These are phyloP conservation scores for Aureobasidium uvarum DNA, from an alignment of 2,329 filamentous ascomycete genomes.

Conservation along the genomic window DNA sequence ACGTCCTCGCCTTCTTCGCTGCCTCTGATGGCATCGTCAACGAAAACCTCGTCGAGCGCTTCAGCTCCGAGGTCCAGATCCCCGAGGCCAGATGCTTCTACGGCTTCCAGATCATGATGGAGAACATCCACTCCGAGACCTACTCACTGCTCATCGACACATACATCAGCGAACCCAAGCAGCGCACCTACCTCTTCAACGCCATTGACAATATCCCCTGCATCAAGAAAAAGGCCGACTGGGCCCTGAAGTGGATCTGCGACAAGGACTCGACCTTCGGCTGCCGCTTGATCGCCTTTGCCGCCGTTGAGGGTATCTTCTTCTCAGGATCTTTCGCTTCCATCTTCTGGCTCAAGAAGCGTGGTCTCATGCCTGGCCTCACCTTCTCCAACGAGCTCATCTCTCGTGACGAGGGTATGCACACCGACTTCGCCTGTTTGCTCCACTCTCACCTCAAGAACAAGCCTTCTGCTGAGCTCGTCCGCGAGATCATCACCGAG, in stretches of 20 bases:
- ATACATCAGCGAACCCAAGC: constrained; percentile 96
- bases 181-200: constrained; percentile 94
- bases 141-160: constrained; percentile 99
- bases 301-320: constrained; percentile 98
- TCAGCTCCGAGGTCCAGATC: constrained; percentile 94
- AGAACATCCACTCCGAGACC: constrained; percentile 99
- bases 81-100: constrained; percentile 99
- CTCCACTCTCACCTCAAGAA: constrained; percentile 96
- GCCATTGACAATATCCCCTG: constrained; percentile 98
- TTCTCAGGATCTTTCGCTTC: constrained; percentile 98
- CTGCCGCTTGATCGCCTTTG: constrained; percentile 92
- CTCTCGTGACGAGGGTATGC: constrained; percentile 97
- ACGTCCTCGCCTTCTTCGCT: constrained; percentile 98
- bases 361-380: constrained; percentile 95
- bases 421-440: constrained; percentile 98
- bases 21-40: constrained; percentile 99
- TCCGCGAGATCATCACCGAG: constrained; percentile 87
- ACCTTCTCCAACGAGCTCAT: constrained; percentile 99
- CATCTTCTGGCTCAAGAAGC: constrained; percentile 99
- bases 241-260: constrained; percentile 92
- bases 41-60: constrained; percentile 97
- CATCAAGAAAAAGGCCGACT: constrained; percentile 98
- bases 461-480: constrained; percentile 76
- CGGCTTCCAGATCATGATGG: constrained; percentile 99
- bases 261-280: constrained; percentile 94